Evolutionary conservation across 2,329 filamentous ascomycete species (phyloP), one percentile per base, ranked within the genome.

Genomic region (Neopestalotiopsis sp.): DNA sequence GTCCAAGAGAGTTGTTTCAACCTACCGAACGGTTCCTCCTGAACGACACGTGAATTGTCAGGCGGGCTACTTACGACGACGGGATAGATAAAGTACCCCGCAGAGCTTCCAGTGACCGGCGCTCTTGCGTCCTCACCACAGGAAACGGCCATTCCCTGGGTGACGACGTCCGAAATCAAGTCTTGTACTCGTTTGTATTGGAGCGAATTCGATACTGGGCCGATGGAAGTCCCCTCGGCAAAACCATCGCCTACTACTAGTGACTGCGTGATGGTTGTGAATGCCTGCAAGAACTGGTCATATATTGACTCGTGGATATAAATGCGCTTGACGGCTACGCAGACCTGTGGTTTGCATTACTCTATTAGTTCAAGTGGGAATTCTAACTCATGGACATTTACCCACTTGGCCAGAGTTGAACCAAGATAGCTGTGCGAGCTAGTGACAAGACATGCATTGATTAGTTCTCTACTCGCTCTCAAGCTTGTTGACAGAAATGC

Each of bases 271-370:
- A 56, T 20, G 17, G 62, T 80, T 70, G 79, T 84, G 81, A 85
- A 81, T 14, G 78, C 82, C 70, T 81, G 71, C 20, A 83, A 74
- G 72, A 86, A 84, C 24, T 79, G 73, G 24, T 81, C n/a, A 13
- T 49, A 32, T 45, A 65, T 65, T 5, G 62, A 65, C 12, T 20
- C 34, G 42, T 65, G 62, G 5, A 65, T 40, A 53, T 49, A 65
- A 5, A 65, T 53, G 10, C 62, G 62, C 38, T 65, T 65, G 40
- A 65, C 42, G n/a, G 62, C 40, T 10, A 45, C n/a, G n/a, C 62
- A 65, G 7, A 65, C 30, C 62, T 69, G 63, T 5, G 13, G 24
- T 20, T 7, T 49, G 1, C 4, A 3, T 45, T 3, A 45, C 12
- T 45, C 9, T 1, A 12, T 14, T 17, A 5, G 40, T 9, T 24